Conservation (phyloP, 2,329 filamentous ascomycete genomes). For the Chaetothyriales sp. region DNA sequence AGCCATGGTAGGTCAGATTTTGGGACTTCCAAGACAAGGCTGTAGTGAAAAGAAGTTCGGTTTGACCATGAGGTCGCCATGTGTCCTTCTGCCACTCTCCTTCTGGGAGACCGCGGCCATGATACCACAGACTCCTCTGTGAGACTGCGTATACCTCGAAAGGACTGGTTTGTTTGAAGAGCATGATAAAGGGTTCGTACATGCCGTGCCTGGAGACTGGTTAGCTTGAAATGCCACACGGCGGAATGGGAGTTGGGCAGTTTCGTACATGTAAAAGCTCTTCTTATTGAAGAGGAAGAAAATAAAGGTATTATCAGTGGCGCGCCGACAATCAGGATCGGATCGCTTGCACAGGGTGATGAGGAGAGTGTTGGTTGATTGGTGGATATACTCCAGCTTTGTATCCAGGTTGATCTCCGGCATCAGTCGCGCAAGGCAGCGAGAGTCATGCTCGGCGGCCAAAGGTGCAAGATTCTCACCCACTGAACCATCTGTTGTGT, state of each 20-base stretch:
- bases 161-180: constrained; percentile 10
- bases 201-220: constrained; percentile 25
- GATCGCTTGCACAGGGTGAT: constrained; percentile 39
- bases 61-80: constrained; percentile 14
- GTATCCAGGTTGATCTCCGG: constrained; percentile 21
- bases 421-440: constrained; percentile 34
- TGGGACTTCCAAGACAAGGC: constrained; percentile 39
- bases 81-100: constrained; percentile 16
- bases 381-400: constrained; percentile 37
- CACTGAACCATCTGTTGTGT: constrained; percentile 29
- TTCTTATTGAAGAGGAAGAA: constrained; percentile 43
- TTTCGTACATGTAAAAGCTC: constrained; percentile 25
- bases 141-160: constrained; percentile 14
- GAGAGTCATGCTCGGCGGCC: constrained; percentile 25
- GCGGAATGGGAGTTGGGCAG: too few species aligned
- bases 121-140: constrained; percentile 39
- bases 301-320: constrained; percentile 38
- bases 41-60: constrained; percentile 43
- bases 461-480: constrained; percentile 33
- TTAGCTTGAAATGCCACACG: not conserved
- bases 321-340: constrained; percentile 30
- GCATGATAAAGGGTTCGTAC: constrained; percentile 15
- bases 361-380: constrained; percentile 44
- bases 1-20: constrained; percentile 38
- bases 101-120: constrained; percentile 27